Conservation (phyloP, 306 rosid genomes). For the Lupinus albus region DNA sequence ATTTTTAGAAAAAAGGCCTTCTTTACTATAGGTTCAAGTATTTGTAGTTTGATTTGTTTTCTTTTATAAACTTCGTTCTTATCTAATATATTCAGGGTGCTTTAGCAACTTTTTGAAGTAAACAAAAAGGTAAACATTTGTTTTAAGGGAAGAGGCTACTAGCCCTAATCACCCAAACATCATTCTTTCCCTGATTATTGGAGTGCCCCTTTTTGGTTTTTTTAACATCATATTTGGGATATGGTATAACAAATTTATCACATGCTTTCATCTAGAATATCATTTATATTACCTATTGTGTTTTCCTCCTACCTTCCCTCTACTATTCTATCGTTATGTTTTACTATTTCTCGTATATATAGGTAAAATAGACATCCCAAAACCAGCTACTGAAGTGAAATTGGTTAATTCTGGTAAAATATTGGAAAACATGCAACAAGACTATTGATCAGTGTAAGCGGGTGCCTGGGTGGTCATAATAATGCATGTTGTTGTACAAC, state of each 20-base stretch:
- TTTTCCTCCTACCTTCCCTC: not conserved
- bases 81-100: too few species aligned
- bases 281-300: not conserved
- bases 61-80: too few species aligned
- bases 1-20: too few species aligned
- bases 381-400: slow-evolving; percentile 64
- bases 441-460: slow-evolving; percentile 65
- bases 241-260: not conserved
- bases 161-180: too few species aligned
- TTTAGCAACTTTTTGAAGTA: too few species aligned
- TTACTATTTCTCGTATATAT: not conserved
- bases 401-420: slow-evolving; percentile 65
- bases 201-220: not conserved
- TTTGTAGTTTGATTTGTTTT: too few species aligned
- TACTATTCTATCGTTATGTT: not conserved
- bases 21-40: too few species aligned
- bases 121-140: too few species aligned
- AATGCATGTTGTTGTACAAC: slow-evolving; percentile 69
- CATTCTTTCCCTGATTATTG: too few species aligned
- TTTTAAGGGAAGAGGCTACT: too few species aligned
- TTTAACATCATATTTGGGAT: not conserved
- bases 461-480: slow-evolving; percentile 48
- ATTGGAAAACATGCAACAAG: slow-evolving; percentile 75
- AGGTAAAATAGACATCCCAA: slow-evolving; percentile 64
- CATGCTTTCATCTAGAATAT: not conserved